Evolutionary conservation across 2,329 filamentous ascomycete genomes (phyloP).

Genomic region (Magnaporthales sp.): DNA sequence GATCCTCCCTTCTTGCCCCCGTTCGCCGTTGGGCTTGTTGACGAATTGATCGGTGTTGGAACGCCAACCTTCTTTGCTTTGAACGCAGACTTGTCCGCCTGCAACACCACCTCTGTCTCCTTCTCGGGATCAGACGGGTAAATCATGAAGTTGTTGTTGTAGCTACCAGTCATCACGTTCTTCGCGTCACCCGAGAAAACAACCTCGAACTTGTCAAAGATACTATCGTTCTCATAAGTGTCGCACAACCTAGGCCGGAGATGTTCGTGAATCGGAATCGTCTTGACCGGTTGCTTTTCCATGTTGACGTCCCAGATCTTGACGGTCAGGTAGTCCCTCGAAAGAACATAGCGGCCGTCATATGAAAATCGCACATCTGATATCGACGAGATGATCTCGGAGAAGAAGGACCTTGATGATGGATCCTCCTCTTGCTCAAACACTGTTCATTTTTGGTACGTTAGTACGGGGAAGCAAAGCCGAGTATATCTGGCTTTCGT

Average conservation of each 20-base stretch:
- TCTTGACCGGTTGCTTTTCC: constrained; percentile 96
- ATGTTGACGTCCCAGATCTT: constrained; percentile 99
- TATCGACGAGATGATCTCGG: constrained; percentile 98
- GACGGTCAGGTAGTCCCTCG: constrained; percentile 94
- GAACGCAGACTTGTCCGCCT: constrained; percentile 98
- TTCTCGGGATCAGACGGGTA: constrained; percentile 94
- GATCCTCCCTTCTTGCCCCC: constrained; percentile 81
- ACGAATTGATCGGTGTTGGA: constrained; percentile 87
- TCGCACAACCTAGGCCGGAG: constrained; percentile 89
- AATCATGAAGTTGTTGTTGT: constrained; percentile 99
- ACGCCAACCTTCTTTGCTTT: constrained; percentile 99
- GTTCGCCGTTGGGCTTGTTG: constrained; percentile 63
- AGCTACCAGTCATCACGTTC: constrained; percentile 99
- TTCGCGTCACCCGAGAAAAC: constrained; percentile 97
- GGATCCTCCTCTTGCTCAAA: constrained; percentile 99
- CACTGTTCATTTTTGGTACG: constrained; percentile 44
- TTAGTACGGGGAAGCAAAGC: neutral
- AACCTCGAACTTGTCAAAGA: constrained; percentile 99
- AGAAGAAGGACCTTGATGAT: constrained; percentile 95
- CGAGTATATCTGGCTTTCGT: neutral
- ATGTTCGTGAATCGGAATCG: constrained; percentile 97
- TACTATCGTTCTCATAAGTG: constrained; percentile 98
- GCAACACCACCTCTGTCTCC: constrained; percentile 93
- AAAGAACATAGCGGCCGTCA: constrained; percentile 94
- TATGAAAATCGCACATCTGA: constrained; percentile 97